Percentiles rank a stretch among this genome's conserved stretches.
Evolutionary conservation across 768 basidiomycete species (phyloP).

Genomic region (Lactifluus echinatus): DNA sequence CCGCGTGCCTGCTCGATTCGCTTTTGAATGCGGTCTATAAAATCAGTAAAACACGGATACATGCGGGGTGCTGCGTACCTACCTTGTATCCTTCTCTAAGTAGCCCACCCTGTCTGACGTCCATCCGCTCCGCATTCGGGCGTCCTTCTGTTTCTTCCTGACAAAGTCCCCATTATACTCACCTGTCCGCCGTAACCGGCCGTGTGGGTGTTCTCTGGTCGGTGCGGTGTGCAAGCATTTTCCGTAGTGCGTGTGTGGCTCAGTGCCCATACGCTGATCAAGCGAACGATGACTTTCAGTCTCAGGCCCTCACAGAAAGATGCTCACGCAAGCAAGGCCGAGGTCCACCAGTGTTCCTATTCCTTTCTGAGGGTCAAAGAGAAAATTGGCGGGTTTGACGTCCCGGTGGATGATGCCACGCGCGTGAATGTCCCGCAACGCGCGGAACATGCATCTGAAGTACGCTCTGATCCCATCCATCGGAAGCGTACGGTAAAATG

Average conservation of each 20-base stretch:
- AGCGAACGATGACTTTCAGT: neutral
- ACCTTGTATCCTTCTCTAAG: constrained; percentile 68
- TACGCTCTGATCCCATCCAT: constrained; percentile 76
- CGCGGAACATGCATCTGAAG: constrained; percentile 85
- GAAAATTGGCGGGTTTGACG: constrained; percentile 96
- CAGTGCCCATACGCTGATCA: constrained; percentile 38
- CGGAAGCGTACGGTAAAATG: constrained; percentile 69
- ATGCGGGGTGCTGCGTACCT: constrained; percentile 12
- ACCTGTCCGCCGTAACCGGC: constrained; percentile 38
- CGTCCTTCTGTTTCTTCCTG: constrained; percentile 52
- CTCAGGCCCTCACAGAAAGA: neutral
- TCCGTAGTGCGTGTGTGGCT: constrained; percentile 38
- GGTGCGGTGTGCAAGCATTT: constrained; percentile 75
- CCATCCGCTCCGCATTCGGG: constrained; percentile 43
- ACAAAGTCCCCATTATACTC: constrained; percentile 42
- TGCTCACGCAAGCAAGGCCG: constrained; percentile 82
- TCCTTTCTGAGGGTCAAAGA: constrained; percentile 79
- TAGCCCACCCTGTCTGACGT: constrained; percentile 70
- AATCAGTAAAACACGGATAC: neutral
- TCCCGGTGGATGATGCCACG: constrained; percentile 90
- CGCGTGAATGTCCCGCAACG: constrained; percentile 79
- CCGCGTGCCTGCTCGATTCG: constrained; percentile 93
- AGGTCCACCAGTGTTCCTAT: constrained; percentile 89
- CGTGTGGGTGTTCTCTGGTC: constrained; percentile 57
- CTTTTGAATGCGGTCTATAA: constrained; percentile 70